A percentile compares a stretch with the other conserved stretches of the same genome.
Conservation (phyloP, 768 basidiomycete genomes). For the Russula sp. region DNA sequence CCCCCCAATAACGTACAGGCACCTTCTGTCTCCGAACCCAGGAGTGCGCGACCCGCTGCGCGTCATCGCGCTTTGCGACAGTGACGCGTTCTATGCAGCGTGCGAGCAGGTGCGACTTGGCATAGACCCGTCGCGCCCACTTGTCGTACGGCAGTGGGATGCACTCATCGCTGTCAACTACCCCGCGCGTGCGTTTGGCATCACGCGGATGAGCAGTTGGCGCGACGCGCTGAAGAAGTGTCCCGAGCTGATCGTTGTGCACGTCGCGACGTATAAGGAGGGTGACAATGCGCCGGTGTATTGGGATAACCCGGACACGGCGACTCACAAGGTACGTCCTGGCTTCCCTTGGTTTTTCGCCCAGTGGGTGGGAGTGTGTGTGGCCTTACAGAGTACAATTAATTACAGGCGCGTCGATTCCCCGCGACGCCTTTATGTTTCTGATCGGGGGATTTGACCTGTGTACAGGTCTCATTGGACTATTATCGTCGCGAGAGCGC, state of each 20-base stretch:
- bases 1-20: slow-evolving; percentile 75
- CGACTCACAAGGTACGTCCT: slow-evolving; percentile 82
- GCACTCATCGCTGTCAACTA: slow-evolving; percentile 94
- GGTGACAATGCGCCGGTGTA: slow-evolving; percentile 86
- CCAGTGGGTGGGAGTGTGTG: not conserved
- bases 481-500: slow-evolving; percentile 86
- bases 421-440: not conserved
- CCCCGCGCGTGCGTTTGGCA: slow-evolving; percentile 87
- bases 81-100: slow-evolving; percentile 80
- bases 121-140: slow-evolving; percentile 56
- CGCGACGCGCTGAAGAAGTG: slow-evolving; percentile 83
- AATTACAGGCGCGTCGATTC: slow-evolving; percentile 6
- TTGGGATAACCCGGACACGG: slow-evolving; percentile 84
- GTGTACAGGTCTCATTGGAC: slow-evolving; percentile 78
- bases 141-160: slow-evolving; percentile 88
- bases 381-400: not conserved
- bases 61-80: slow-evolving; percentile 87
- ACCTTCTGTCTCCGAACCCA: slow-evolving; percentile 63
- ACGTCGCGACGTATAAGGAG: slow-evolving; percentile 93
- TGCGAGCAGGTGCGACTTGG: slow-evolving; percentile 84
- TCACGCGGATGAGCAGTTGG: slow-evolving; percentile 84
- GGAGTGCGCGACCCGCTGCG: slow-evolving; percentile 75
- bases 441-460: not conserved
- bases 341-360: not conserved
- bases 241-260: slow-evolving; percentile 79